These are phyloP conservation scores for Cornus kousa DNA, from an alignment of 148 eudicot genomes.

Conservation along the genomic window DNA sequence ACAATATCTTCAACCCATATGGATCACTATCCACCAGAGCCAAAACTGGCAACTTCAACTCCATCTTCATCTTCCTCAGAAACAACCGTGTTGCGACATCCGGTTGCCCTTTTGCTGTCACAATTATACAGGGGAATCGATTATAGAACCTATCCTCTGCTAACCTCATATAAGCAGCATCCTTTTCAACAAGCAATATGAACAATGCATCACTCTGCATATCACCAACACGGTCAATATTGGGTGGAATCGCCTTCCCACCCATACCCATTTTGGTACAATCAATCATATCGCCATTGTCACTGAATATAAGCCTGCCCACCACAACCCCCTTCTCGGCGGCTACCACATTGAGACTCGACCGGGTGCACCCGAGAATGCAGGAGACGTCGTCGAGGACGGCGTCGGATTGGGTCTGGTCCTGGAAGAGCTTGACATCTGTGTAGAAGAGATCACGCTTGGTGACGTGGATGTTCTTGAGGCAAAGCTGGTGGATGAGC, in stretches of 20 bases:
- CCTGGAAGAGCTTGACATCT: slow-evolving; percentile 89
- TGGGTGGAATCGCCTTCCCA: slow-evolving; percentile 91
- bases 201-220: slow-evolving; percentile 83
- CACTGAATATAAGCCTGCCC: slow-evolving; percentile 73
- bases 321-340: slow-evolving; percentile 94
- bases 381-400: slow-evolving; percentile 90
- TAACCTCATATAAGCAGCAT: slow-evolving; percentile 84
- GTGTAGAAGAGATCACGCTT: slow-evolving; percentile 95
- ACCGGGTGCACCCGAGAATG: slow-evolving; percentile 78
- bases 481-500: slow-evolving; percentile 73
- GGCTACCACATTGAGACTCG: slow-evolving; percentile 76
- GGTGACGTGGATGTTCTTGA: slow-evolving; percentile 75
- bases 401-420: slow-evolving; percentile 78
- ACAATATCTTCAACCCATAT: slow-evolving; percentile 85
- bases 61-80: slow-evolving; percentile 81
- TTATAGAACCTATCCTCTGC: slow-evolving; percentile 93
- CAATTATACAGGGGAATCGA: slow-evolving; percentile 83
- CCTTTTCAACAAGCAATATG: slow-evolving; percentile 81
- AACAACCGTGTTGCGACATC: slow-evolving; percentile 91
- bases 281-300: slow-evolving; percentile 89
- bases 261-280: slow-evolving; percentile 96
- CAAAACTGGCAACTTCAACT: slow-evolving; percentile 77
- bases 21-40: slow-evolving; percentile 98
- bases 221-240: slow-evolving; percentile 88
- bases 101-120: slow-evolving; percentile 90